Base-by-base conservation (phyloP, 345 rosid species). In the Salix koriyanagi region DNA sequence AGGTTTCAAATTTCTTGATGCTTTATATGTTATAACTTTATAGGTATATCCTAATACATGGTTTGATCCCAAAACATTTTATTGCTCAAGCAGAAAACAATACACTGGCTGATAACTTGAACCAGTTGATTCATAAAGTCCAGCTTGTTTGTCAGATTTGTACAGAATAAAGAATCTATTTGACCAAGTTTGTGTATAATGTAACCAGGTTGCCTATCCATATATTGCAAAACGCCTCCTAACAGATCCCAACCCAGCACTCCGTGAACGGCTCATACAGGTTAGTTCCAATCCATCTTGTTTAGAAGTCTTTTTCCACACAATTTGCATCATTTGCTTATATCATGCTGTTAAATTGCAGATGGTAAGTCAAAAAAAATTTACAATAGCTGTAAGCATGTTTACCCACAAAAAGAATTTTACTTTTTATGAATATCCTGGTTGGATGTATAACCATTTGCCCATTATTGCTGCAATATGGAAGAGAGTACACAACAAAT, bases 201-300 rank as follows among this genome's bases (percentile, higher is more conserved):
- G 82, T 77, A 30, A 41, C 60, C 80, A 95, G 99, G 99, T 95
- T 82, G 99, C 99, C 32, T 95, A 95, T 85, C 99, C 99, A 75
- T 95, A 93, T 83, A 88, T 95, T 75, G 99, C 97, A 37, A 95
- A 95, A 87, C 97, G 99, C 66, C 91, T 95, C 71, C 85, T 95
- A 69, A 93, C 99, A 56, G 99, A 95, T 82, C 99, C 99, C 71
- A 88, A 95, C 83, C 99, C 97, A 32, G 97, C 99, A 76, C 97
- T 95, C 34, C 93, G 97, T 11, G 94, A 95, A 80, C 97, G 97
- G 72, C 90, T 95, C 67, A 88, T 95, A 86, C 97, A 95, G 99
- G 99, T 92, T 18, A 79, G 79, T 76, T 66, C 41, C 37, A 72
- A 58, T 64, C 69, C 65, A 41, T 83, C 50, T 64, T 30, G 2